Evolutionary conservation across 148 eudicot species (phyloP).

Genomic region (Persicaria maculosa): DNA sequence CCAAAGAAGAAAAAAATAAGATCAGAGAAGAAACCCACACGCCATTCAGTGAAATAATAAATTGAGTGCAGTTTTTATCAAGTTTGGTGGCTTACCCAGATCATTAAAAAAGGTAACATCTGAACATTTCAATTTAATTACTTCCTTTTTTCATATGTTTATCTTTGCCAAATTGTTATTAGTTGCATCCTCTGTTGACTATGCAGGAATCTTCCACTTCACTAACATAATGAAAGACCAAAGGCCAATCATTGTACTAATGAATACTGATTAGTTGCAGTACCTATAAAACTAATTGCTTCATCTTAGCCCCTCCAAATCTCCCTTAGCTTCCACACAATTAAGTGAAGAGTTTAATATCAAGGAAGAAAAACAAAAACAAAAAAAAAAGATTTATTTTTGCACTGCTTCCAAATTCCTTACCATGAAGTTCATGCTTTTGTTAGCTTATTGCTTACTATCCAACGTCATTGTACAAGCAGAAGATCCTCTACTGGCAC

Average conservation of each 20-base stretch:
- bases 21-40: background rate
- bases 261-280: background rate
- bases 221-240: conserved; percentile 13
- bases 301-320: background rate
- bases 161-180: conserved; percentile 21
- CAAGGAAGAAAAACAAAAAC: background rate
- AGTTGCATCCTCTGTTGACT: conserved; percentile 77
- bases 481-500: conserved; percentile 40
- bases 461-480: conserved; percentile 20
- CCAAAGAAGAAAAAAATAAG: conserved; percentile 8
- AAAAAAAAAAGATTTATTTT: background rate
- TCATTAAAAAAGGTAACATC: background rate
- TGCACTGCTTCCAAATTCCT: background rate
- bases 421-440: background rate
- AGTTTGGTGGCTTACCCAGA: conserved; percentile 13
- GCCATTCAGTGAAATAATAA: conserved; percentile 9
- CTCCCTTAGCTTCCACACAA: background rate
- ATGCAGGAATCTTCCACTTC: conserved; percentile 15
- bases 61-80: conserved; percentile 18
- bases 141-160: background rate
- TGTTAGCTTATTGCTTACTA: background rate
- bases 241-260: background rate
- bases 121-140: background rate
- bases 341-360: background rate
- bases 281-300: conserved; percentile 8